Evolutionary conservation across 495 filamentous ascomycete species (phyloP).

Genomic region (Trichoderma gamsii): DNA sequence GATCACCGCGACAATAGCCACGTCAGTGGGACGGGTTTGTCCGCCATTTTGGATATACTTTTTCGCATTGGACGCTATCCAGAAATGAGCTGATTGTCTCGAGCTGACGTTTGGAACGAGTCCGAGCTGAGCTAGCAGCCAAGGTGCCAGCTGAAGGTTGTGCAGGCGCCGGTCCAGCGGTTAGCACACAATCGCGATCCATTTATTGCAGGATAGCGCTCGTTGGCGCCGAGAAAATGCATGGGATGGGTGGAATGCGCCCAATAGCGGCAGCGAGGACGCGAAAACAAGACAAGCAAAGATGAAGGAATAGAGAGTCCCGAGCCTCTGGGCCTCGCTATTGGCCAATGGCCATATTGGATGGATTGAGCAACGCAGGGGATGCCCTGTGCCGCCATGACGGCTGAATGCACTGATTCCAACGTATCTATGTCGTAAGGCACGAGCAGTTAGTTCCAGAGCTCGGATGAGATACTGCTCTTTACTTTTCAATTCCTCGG

Average conservation of each 20-base stretch:
- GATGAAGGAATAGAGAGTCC: background rate
- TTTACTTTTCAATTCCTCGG: background rate
- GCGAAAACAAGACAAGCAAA: background rate
- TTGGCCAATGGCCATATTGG: background rate
- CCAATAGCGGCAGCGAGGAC: background rate
- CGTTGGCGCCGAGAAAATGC: constrained; percentile 5
- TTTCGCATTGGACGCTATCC: background rate
- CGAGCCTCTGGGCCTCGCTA: background rate
- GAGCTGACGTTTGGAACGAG: background rate
- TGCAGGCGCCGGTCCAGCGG: background rate
- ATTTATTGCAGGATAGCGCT: constrained; percentile 8
- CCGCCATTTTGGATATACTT: background rate
- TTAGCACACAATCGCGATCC: constrained; percentile 6
- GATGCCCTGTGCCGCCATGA: background rate
- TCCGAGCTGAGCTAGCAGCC: background rate
- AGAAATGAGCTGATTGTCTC: constrained; percentile 3
- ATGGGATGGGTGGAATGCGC: background rate
- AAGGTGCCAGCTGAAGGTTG: background rate
- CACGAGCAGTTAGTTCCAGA: background rate
- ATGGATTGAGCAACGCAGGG: background rate
- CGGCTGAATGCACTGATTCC: background rate
- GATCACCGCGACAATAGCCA: constrained; percentile 1
- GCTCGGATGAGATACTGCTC: background rate
- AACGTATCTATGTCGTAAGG: background rate
- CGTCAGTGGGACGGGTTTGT: background rate